These are phyloP conservation scores for Trichoderma oligosporum DNA, from an alignment of 2,329 filamentous ascomycete genomes.

Conservation along the genomic window DNA sequence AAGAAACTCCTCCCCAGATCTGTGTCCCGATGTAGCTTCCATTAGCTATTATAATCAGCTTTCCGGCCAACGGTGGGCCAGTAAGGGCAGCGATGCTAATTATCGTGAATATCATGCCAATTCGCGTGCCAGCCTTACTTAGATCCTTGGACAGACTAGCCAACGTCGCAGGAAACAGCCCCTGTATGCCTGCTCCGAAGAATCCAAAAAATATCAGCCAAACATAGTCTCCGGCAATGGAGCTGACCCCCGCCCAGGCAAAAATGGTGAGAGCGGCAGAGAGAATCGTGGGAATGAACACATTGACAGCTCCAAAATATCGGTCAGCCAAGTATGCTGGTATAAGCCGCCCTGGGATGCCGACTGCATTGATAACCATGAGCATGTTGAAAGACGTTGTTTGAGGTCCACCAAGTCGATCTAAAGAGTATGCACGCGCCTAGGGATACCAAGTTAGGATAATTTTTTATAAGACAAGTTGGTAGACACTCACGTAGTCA, in stretches of 20 bases:
- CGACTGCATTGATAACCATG: constrained; percentile 56
- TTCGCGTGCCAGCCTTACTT: constrained; percentile 51
- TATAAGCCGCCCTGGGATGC: constrained; percentile 53
- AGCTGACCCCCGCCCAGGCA: constrained; percentile 52
- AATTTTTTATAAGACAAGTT: neutral
- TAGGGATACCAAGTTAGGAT: constrained; percentile 20
- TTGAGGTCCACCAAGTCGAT: constrained; percentile 45
- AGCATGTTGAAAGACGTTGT: constrained; percentile 54
- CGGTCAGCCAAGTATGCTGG: constrained; percentile 54
- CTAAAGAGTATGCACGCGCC: constrained; percentile 38
- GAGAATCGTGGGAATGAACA: constrained; percentile 49
- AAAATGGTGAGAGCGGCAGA: constrained; percentile 44
- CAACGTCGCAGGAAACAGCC: constrained; percentile 56
- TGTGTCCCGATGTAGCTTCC: constrained; percentile 50
- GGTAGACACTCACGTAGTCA: constrained; percentile 37
- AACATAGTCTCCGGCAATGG: constrained; percentile 41
- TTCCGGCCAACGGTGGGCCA: constrained; percentile 53
- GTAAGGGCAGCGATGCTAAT: constrained; percentile 52
- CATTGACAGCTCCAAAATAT: constrained; percentile 52
- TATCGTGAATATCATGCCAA: constrained; percentile 59
- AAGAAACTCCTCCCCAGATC: constrained; percentile 44
- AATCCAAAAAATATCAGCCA: constrained; percentile 64
- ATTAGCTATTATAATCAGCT: constrained; percentile 42
- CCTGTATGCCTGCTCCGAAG: constrained; percentile 60
- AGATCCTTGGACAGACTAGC: constrained; percentile 49